Percentiles rank a stretch among this genome's conserved stretches.
phyloP scores from a whole-genome alignment of 2,329 filamentous ascomycete genomes.

The Ustilaginoidea virens region DNA sequence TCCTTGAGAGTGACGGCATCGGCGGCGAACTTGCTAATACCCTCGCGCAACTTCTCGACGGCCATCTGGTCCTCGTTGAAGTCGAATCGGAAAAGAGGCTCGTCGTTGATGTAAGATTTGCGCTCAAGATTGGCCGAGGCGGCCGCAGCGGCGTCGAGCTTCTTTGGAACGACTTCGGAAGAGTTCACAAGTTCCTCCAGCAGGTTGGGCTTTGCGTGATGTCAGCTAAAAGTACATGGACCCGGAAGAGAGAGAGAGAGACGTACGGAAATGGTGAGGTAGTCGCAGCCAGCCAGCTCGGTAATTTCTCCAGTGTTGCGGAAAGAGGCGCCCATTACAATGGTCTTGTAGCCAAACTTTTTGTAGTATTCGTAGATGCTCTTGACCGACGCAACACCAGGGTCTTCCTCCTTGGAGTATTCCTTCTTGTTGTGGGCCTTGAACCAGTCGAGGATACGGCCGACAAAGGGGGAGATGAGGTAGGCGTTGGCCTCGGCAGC shows the following conservation, averaged over 20 bases:
- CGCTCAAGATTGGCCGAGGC: slow-evolving; percentile 60
- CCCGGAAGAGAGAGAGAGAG: not conserved
- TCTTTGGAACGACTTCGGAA: slow-evolving; percentile 67
- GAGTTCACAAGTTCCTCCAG: slow-evolving; percentile 91
- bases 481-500: slow-evolving; percentile 89
- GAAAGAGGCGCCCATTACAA: slow-evolving; percentile 99
- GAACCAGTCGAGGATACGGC: slow-evolving; percentile 98
- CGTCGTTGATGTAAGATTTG: slow-evolving; percentile 81
- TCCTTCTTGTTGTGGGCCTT: slow-evolving; percentile 93
- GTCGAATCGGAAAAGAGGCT: slow-evolving; percentile 88
- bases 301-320: slow-evolving; percentile 92
- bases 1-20: slow-evolving; percentile 89
- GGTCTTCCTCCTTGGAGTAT: slow-evolving; percentile 79
- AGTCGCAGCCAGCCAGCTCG: slow-evolving; percentile 95
- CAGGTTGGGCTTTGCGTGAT: slow-evolving; percentile 53
- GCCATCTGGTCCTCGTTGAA: slow-evolving; percentile 99
- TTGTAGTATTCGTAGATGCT: slow-evolving; percentile 99
- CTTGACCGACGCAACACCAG: slow-evolving; percentile 88
- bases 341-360: slow-evolving; percentile 98
- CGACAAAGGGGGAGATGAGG: slow-evolving; percentile 98
- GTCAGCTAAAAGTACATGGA: slow-evolving; percentile 6
- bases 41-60: slow-evolving; percentile 96
- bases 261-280: slow-evolving; percentile 89
- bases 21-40: slow-evolving; percentile 98
- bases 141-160: slow-evolving; percentile 63